Conservation (phyloP, 495 filamentous ascomycete species). For the Annulohypoxylon moriforme region DNA sequence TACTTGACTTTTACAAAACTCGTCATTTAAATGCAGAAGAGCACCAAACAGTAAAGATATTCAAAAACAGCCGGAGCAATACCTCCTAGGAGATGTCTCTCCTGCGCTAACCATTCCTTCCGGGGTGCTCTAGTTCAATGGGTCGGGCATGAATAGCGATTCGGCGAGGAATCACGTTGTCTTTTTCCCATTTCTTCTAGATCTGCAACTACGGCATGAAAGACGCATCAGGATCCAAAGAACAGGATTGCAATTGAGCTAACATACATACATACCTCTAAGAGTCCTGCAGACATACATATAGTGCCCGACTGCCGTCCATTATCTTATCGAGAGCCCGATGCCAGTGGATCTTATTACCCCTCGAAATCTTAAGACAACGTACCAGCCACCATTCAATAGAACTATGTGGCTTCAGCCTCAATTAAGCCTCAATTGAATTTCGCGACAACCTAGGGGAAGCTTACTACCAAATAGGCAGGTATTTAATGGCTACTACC, state of each 20-base stretch:
- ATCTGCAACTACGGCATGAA: not conserved
- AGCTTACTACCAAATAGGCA: not conserved
- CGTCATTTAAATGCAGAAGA: not conserved
- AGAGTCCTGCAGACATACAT: not conserved
- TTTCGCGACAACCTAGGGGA: not conserved
- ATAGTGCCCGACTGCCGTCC: not conserved
- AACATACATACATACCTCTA: not conserved
- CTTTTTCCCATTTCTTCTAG: conserved; percentile 10
- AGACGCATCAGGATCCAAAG: not conserved
- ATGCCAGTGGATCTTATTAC: not conserved
- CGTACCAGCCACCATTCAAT: not conserved
- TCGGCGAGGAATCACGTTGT: conserved; percentile 7
- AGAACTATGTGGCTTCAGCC: not conserved
- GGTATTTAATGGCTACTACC: not conserved
- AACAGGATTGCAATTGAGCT: not conserved
- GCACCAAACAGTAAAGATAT: not conserved
- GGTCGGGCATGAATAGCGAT: not conserved
- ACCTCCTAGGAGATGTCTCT: not conserved
- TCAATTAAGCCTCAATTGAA: not conserved
- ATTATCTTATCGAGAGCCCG: not conserved
- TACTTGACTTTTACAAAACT: not conserved
- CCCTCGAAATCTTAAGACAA: conserved; percentile 2
- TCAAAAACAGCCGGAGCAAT: not conserved
- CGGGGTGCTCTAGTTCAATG: not conserved
- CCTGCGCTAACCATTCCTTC: not conserved